A percentile compares a stretch with the other conserved stretches of the same genome.
Evolutionary conservation across 1,139 yeast species (phyloP).

Genomic region (Maudiozyma humilis): DNA sequence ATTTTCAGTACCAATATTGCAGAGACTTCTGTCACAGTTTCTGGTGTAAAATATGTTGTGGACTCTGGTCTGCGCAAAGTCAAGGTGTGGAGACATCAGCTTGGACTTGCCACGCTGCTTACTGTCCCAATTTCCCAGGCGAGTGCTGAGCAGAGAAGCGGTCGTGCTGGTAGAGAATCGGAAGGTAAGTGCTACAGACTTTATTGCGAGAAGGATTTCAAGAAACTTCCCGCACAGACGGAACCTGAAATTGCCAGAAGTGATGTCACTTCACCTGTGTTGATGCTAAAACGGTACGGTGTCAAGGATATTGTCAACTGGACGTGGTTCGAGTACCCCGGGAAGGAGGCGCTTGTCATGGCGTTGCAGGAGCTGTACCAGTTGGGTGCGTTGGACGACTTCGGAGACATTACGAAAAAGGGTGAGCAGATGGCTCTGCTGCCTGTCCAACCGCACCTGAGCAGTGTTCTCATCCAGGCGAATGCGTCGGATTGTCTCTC

Average conservation of each 20-base stretch:
- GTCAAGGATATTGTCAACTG: conserved; percentile 77
- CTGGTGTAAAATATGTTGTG: conserved; percentile 89
- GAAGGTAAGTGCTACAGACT: conserved; percentile 85
- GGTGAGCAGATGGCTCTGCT: conserved; percentile 82
- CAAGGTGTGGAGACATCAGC: conserved; percentile 86
- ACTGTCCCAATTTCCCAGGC: conserved; percentile 93
- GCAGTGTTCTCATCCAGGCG: conserved; percentile 78
- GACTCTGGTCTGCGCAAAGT: conserved; percentile 91
- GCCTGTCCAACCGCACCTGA: conserved; percentile 85
- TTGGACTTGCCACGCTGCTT: conserved; percentile 81
- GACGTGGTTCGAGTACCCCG: conserved; percentile 92
- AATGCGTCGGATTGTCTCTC: conserved; percentile 47
- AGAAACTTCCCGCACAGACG: conserved; percentile 60
- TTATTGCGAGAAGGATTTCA: conserved; percentile 65
- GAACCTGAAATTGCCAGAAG: conserved; percentile 89
- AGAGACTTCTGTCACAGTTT: conserved; percentile 91
- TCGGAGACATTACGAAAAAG: conserved; percentile 64
- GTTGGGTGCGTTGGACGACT: conserved; percentile 68
- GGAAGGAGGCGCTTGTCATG: conserved; percentile 62
- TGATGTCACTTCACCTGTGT: conserved; percentile 74
- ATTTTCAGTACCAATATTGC: conserved; percentile 92
- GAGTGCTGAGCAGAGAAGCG: conserved; percentile 90
- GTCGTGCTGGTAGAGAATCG: conserved; percentile 97
- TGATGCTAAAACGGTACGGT: conserved; percentile 75
- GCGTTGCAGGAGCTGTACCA: conserved; percentile 75